Evolutionary conservation across 1,284 basidiomycete species (phyloP), one percentile per base, ranked within the genome.

Genomic region (Leccinum solheimii): DNA sequence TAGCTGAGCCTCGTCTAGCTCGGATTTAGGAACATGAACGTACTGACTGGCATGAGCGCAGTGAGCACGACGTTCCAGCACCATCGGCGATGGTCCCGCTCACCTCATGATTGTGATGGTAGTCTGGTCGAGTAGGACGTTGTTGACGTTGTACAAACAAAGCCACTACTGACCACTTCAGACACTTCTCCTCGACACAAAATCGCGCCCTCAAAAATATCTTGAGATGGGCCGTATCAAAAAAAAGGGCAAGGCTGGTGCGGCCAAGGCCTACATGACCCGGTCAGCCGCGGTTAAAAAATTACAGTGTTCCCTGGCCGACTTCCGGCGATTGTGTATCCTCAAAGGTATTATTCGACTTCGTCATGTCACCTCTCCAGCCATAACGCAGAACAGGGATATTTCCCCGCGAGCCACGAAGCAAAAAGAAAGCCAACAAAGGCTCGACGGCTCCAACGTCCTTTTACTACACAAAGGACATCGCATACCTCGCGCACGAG

Each of bases 381-480:
- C 23, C 59, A 53, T 59, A 32, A 73, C 56, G 16, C 55, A 62
- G 56, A 64, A 38, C 34, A 97, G 95, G 97, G 30, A 98, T 99
- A 74, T 98, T 97, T 77, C 97, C 97, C 65, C 91, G 97, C 57
- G 97, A 99, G 76, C 97, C 97, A 19, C 86, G 89, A 56, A 91
- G 88, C 78, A 87, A 88, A 74, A 99, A 98, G 77, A 90, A 90
- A 67, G 97, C 97, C 59, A 99, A 99, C 81, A 98, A 98, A 77
- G 97, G 97, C 4, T 97, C 94, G 5, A 95, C 95, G 45, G 96
- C 95, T 0, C 95, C 97, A 2, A 95, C 96, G 1, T 94, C 96
- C 5, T 99, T 99, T 80, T 99, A 99, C 81, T 98, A 98, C 77
- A 83, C 94, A 57, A 99, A 99, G 79, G 97, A 99, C 74, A 97